phyloP scores from a whole-genome alignment of 2,329 filamentous ascomycete genomes.

The Cordyceps pruinosa region DNA sequence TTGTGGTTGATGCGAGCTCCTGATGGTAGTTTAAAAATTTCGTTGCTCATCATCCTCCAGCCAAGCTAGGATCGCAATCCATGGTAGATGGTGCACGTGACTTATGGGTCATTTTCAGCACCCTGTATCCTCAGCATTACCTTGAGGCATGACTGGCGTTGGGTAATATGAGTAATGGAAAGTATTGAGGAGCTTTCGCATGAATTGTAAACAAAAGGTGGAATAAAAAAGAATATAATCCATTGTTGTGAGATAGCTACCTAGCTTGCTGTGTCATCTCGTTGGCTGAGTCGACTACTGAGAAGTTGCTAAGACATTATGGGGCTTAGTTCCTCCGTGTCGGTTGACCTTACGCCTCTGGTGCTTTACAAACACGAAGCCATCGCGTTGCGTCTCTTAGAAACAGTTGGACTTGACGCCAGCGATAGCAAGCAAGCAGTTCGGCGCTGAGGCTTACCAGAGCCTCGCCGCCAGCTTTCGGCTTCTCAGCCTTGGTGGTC shows the following conservation, averaged over 20 bases:
- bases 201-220: no score
- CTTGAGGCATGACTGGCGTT: no score
- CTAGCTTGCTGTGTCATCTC: no score
- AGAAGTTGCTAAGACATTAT: no score
- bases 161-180: no score
- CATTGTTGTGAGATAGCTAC: no score
- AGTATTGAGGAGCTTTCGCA: no score
- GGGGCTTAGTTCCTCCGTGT: no score
- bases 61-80: neutral
- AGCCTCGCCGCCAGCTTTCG: conserved; percentile 18
- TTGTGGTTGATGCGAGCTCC: conserved; percentile 9
- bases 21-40: conserved; percentile 15
- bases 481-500: conserved; percentile 16
- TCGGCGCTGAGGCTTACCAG: conserved; percentile 17
- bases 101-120: neutral
- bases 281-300: no score
- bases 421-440: conserved; percentile 16
- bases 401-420: conserved; percentile 19
- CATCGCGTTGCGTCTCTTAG: neutral
- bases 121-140: neutral
- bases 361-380: no score
- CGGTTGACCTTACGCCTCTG: no score
- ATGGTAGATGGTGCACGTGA: neutral
- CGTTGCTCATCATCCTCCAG: conserved; percentile 1
- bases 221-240: no score